Percentiles rank a stretch among this genome's conserved stretches.
phyloP scores from a whole-genome alignment of 306 rosid genomes.

The Gastrolobium villosum region DNA sequence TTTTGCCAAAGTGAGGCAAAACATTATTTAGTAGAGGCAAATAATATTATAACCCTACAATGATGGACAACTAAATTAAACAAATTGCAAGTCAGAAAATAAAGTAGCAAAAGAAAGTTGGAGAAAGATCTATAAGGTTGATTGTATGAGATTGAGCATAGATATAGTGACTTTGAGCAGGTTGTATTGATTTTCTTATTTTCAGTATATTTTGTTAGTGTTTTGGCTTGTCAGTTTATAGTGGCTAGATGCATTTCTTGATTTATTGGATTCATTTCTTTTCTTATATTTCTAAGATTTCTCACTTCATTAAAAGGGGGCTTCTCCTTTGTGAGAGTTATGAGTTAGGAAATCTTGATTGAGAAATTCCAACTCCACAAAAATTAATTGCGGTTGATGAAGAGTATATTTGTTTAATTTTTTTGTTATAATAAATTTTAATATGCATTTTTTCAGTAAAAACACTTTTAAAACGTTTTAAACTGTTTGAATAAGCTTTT shows the following conservation, averaged over 20 bases:
- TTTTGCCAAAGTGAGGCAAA: constrained; percentile 4
- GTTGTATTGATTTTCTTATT: constrained; percentile 10
- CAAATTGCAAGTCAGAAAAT: background rate
- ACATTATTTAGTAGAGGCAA: background rate
- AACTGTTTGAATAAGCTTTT: background rate
- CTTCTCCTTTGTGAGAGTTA: background rate
- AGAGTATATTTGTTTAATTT: background rate
- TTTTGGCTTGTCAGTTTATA: background rate
- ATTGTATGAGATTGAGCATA: background rate
- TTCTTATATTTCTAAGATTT: background rate
- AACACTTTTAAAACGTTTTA: background rate
- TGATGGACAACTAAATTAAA: background rate
- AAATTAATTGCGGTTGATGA: background rate
- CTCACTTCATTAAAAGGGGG: background rate
- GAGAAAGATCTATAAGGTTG: constrained; percentile 2
- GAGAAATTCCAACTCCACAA: background rate
- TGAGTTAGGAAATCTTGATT: background rate
- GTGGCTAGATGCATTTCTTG: background rate
- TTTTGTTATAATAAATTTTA: background rate
- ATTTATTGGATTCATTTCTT: constrained; percentile 11
- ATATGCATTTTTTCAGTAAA: background rate
- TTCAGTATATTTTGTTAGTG: constrained; percentile 12
- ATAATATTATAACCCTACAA: background rate
- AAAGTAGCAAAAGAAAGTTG: background rate
- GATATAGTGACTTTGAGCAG: constrained; percentile 25